Evolutionary conservation across 140 eudicot species (phyloP).

Genomic region (Bidens hawaiensis): DNA sequence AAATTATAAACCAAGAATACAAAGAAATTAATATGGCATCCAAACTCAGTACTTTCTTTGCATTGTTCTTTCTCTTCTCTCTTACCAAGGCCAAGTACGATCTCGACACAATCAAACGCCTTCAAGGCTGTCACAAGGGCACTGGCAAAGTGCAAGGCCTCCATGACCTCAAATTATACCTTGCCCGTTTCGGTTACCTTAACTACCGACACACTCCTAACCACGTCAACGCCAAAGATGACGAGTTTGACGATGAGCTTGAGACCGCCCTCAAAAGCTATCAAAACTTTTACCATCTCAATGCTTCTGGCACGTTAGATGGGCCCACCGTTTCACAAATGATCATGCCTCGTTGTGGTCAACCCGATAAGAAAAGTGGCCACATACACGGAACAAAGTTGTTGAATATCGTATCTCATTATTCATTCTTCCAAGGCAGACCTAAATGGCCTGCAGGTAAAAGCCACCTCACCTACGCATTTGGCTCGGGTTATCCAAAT

Average conservation of each 20-base stretch:
- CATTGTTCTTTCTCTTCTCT: background rate
- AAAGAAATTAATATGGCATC: background rate
- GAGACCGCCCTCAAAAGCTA: background rate
- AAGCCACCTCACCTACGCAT: slow-evolving; percentile 22
- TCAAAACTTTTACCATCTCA: background rate
- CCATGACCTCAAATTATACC: background rate
- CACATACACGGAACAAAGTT: background rate
- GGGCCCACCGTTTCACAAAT: background rate
- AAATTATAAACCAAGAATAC: background rate
- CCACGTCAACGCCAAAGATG: background rate
- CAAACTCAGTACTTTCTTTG: background rate
- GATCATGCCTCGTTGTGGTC: background rate
- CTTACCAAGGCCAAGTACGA: background rate
- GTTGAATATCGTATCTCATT: slow-evolving; percentile 22
- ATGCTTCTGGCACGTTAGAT: background rate
- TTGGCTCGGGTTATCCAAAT: background rate
- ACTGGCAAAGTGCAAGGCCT: slow-evolving; percentile 14
- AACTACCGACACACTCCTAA: background rate
- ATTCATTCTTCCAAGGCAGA: slow-evolving; percentile 1
- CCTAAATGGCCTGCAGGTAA: slow-evolving; percentile 23
- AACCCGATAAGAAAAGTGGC: slow-evolving; percentile 6
- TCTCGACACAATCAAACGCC: background rate
- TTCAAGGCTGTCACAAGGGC: background rate
- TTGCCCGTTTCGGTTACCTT: background rate
- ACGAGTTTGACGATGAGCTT: background rate